Base-by-base conservation (phyloP, 2,329 filamentous ascomycete species). In the Cladosporium sphaerospermum region DNA sequence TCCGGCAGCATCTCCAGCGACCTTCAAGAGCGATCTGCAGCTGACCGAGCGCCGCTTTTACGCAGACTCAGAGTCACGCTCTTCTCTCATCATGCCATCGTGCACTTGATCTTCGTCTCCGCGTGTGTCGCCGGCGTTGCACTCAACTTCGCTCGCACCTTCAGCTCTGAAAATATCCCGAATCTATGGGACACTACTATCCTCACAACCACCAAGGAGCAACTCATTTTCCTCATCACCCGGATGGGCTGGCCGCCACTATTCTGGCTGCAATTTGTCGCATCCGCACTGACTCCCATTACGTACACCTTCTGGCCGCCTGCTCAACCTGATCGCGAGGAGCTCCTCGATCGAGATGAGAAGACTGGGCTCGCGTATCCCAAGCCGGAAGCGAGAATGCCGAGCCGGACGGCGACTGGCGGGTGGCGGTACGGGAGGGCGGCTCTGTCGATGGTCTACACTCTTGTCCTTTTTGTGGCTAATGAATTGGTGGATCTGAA, bases 211-310 rank as follows among this genome's bases (percentile, higher is more conserved):
- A 37, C 72, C 9, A 67, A 16, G 11, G 18, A 51, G 16, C 13
- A 75, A n/a, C 69, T 82, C 14, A 61, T 77, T 42, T 75, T 74
- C 59, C 69, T 84, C 3, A 63, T 84, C 39, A 82, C 80, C 0
- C 80, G 83, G 62, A 79, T 78, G 9, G 79, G 78, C 69, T 84
- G 81, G 81, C 80, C 81, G 4, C 81, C 81, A 0, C 60, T 82
- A 45, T 77, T 79, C 0, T 83, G 80, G 67, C 60, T 82, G 36
- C 53, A 54, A 19, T 45, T 43, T 31, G 23, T 46, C 10, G 47
- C 42, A n/a, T 54, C 53, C 2, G 53, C 53, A 14, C 41, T 52
- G 3, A 54, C 47, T n/a, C 53, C 53, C 4, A 45, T 54, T 13
- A 6, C 31, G 1, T 54, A 54, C 42, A 39, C 52, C 9, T 48